Base-by-base conservation (phyloP, 1,284 basidiomycete species). In the Apiotrichum siamense region DNA sequence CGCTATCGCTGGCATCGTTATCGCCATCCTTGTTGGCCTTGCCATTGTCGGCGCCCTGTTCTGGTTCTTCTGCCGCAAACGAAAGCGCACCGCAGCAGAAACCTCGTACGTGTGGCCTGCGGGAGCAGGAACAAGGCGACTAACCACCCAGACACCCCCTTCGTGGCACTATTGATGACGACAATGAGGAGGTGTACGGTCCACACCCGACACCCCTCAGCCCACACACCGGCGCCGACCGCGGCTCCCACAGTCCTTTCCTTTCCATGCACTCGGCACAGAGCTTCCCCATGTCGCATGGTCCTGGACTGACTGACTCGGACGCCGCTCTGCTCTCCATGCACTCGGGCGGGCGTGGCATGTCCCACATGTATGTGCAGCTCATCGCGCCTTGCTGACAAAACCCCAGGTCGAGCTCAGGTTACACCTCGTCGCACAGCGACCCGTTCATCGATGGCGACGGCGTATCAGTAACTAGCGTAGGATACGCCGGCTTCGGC, bases 51-150 rank as follows among this genome's bases (percentile, higher is more conserved):
- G 63, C 9, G 54, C 58, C 13, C 43, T 61, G 11, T 38, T 57
- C 26, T 67, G 65, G 11, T 66, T 61, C 59, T 32, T 64, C 31
- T 64, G 26, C 18, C 3, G 20, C 12, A 17, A 20, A 9, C 26
- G 26, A 17, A 43, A 43, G 41, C 41, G 41, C n/a, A 4, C 12
- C 27, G 20, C 9, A 10, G 33, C 33, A 17, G 6, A 15, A 10
- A 9, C 18, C 5, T 43, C 41, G 41, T 43, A 11, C 31, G 41
- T 43, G 7, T 11, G 12, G 1, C 5, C 13, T 27, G n/a, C 25
- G 4, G 7, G 17, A 27, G 39, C 3, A 10, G 17, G 4, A 12
- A 18, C 36, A 17, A 20, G 24, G 20, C n/a, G 5, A 23, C 25
- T 41, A 5, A 26, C 26, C 17, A 4, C 29, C 4, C 26, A 41